Conservation (phyloP, 805 yeast genomes). For the Hanseniaspora taiwanica region DNA sequence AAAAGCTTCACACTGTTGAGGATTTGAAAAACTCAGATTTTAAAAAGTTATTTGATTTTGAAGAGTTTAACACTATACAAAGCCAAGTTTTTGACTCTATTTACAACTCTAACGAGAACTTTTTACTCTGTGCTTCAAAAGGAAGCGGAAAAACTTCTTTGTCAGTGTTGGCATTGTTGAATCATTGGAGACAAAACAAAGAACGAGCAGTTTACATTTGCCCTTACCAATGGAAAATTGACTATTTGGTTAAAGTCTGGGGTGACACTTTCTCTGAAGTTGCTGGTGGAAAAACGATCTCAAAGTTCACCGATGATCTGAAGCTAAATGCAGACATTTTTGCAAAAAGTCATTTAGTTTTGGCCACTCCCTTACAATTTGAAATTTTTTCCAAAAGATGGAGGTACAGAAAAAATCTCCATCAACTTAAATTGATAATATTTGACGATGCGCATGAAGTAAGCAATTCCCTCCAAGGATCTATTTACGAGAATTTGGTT, state of each 20-base stretch:
- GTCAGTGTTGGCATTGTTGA: slow-evolving; percentile 61
- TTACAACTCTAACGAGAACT: slow-evolving; percentile 42
- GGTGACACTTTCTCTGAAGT: slow-evolving; percentile 29
- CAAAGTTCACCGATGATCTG: slow-evolving; percentile 40
- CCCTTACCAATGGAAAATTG: slow-evolving; percentile 47
- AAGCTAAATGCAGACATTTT: slow-evolving; percentile 40
- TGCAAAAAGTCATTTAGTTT: slow-evolving; percentile 48
- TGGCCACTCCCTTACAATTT: slow-evolving; percentile 73
- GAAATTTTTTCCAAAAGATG: slow-evolving; percentile 65
- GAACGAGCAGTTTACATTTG: slow-evolving; percentile 66
- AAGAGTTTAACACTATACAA: slow-evolving; percentile 57
- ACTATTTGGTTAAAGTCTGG: slow-evolving; percentile 40
- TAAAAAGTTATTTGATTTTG: slow-evolving; percentile 30
- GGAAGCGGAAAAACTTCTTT: slow-evolving; percentile 64
- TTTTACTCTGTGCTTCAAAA: slow-evolving; percentile 58
- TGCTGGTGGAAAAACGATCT: slow-evolving; percentile 45
- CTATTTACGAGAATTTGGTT: slow-evolving; percentile 53
- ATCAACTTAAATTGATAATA: slow-evolving; percentile 51
- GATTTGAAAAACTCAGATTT: slow-evolving; percentile 40
- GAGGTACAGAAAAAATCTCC: slow-evolving; percentile 64
- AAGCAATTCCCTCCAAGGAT: slow-evolving; percentile 44
- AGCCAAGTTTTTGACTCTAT: slow-evolving; percentile 53
- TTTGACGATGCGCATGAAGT: slow-evolving; percentile 62
- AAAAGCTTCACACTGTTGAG: slow-evolving; percentile 33
- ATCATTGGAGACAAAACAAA: slow-evolving; percentile 55